Evolutionary conservation across 169 alveolate species (phyloP), one percentile per base, ranked within the genome.

Genomic region (Plasmodium berghei): DNA sequence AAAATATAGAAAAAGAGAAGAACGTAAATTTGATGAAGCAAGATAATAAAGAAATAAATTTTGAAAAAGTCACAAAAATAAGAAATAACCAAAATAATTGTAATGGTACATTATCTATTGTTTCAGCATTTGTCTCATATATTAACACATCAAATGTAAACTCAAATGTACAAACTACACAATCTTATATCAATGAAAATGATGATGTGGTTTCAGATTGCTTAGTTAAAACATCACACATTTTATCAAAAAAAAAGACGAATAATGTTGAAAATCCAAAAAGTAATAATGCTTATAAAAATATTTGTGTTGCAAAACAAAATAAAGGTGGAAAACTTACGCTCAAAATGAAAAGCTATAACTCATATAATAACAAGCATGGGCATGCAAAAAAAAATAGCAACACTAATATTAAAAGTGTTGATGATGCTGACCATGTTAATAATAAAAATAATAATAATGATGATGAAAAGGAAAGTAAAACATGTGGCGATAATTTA

Each of bases 131-230:
- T 3, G 40, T 28, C 40, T 3, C 40, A 28, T 28, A 28, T 28
- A 4, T 3, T 28, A 28, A 3, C 5, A 1, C 5, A 3, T 3
- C 40, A 28, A 80, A 80, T 24, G 34, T 45, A 72, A 54, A 20
- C 20, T 26, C 56, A 18, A 83, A 83, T 49, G 69, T 64, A 24
- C 28, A 28, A 0, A 55, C 42, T 26, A 16, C 55, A n/a, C 85
- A 69, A 49, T 69, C 83, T 40, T 83, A 67, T 24, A 5, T 66
- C 4, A 52, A 83, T 61, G 56, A 58, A 40, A 85, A 86, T 49
- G 69, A 85, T 52, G 86, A 69, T 63, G 70, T 69, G 20, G 91
- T 69, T 40, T 69, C 91, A 62, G 66, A 16, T n/a, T 66, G 52
- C 58, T 42, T 85, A 42, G 70, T 48, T 56, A 67, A 69, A 34